phyloP scores from a whole-genome alignment of 257 asterid species.

The Fraxinus americana region DNA sequence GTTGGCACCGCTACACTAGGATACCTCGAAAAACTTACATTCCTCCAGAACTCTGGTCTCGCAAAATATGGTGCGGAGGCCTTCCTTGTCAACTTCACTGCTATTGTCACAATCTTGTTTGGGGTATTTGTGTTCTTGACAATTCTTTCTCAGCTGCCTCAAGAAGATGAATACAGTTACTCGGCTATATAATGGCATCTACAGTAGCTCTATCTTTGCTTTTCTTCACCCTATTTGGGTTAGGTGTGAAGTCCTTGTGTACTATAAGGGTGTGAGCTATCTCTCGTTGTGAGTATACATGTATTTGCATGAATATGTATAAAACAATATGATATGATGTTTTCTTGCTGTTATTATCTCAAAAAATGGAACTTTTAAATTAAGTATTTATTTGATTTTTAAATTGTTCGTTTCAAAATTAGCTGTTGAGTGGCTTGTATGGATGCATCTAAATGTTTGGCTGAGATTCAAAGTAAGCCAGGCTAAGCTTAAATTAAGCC shows the following conservation, averaged over 20 bases:
- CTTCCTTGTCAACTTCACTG: constrained; percentile 85
- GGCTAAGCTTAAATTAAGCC: too few relatives aligned
- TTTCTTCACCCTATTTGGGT: neutral
- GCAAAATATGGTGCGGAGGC: constrained; percentile 88
- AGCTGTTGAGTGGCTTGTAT: neutral
- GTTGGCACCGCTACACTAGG: constrained; percentile 72
- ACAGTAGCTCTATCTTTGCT: neutral
- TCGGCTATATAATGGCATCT: constrained; percentile 46
- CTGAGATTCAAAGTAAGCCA: too few relatives aligned
- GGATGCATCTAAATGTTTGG: neutral
- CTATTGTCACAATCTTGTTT: constrained; percentile 69
- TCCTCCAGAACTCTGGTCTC: constrained; percentile 69
- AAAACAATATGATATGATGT: neutral
- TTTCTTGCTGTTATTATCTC: neutral
- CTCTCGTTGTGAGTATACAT: neutral
- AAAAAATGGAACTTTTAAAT: neutral
- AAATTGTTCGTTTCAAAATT: neutral
- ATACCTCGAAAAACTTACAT: constrained; percentile 89
- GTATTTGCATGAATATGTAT: neutral
- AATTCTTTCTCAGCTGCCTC: constrained; percentile 52
- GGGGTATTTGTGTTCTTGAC: constrained; percentile 83
- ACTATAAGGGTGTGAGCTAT: neutral
- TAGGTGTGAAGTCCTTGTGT: neutral
- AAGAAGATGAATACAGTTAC: constrained; percentile 69
- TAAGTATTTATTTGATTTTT: neutral